Percentiles rank a stretch among this genome's conserved stretches.
phyloP scores from a whole-genome alignment of 1,284 basidiomycete genomes.

The Cryptococcus amylolentus region DNA sequence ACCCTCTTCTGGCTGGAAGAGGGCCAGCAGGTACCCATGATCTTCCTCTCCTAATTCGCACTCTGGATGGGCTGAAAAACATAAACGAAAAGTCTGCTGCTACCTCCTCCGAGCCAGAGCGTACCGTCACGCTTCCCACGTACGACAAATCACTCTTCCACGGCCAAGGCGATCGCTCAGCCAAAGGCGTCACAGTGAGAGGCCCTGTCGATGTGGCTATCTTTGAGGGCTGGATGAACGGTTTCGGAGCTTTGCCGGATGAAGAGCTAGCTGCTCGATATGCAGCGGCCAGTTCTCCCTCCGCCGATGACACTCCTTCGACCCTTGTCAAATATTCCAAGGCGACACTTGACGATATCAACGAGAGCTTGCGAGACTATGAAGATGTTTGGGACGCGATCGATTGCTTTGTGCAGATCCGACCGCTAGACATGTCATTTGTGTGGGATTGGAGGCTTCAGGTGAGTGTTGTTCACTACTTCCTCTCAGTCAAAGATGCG shows the following conservation, averaged over 20 bases:
- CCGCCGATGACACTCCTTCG: neutral
- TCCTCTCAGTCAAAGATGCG: constrained; percentile 56
- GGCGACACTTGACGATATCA: constrained; percentile 18
- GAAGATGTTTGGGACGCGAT: constrained; percentile 8
- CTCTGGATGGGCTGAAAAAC: constrained; percentile 7
- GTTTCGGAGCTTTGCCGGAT: constrained; percentile 35
- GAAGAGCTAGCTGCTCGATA: constrained; percentile 38
- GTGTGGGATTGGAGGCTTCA: constrained; percentile 18
- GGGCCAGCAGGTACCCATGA: constrained; percentile 46
- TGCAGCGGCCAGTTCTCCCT: neutral
- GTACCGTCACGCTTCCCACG: constrained; percentile 55
- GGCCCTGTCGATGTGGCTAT: constrained; percentile 65
- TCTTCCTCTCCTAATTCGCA: constrained; percentile 12
- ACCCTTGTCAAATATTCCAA: constrained; percentile 17
- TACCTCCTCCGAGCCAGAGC: neutral
- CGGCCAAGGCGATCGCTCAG: constrained; percentile 75
- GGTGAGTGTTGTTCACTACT: constrained; percentile 14
- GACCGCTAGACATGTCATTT: constrained; percentile 3
- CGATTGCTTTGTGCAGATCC: constrained; percentile 9
- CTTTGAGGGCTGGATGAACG: constrained; percentile 53
- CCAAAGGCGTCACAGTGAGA: constrained; percentile 32
- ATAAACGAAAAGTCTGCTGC: constrained; percentile 8
- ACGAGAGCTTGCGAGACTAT: constrained; percentile 48
- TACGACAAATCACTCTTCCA: constrained; percentile 79
- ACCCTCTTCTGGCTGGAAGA: constrained; percentile 34